Evolutionary conservation across 1,284 basidiomycete species (phyloP).

Genomic region (Trametes versicolor): DNA sequence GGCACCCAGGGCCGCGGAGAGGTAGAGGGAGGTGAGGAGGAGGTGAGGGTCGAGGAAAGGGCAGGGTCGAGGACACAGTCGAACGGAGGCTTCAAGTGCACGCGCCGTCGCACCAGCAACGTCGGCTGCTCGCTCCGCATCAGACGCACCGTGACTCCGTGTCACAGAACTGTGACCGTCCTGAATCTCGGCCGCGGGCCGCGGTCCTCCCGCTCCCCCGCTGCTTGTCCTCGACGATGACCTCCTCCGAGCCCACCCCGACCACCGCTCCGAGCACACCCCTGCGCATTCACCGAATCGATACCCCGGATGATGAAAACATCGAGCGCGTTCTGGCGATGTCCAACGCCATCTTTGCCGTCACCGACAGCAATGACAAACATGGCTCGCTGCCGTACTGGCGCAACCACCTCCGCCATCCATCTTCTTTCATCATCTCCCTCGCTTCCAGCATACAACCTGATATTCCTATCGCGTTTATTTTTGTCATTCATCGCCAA

Average conservation of each 20-base stretch:
- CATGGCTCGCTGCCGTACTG: conserved; percentile 39
- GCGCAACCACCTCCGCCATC: conserved; percentile 35
- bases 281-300: conserved; percentile 13
- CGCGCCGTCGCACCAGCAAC: conserved; percentile 22
- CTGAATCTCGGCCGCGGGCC: conserved; percentile 1
- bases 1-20: conserved; percentile 11
- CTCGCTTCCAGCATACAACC: conserved; percentile 23
- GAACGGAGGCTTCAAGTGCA: conserved; percentile 6
- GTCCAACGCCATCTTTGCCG: conserved; percentile 39
- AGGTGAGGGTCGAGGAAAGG: conserved; percentile 8
- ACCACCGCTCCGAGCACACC: neutral
- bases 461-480: conserved; percentile 34
- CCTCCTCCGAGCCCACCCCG: conserved; percentile 1
- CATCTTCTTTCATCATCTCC: conserved; percentile 37
- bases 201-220: neutral
- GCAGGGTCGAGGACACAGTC: conserved; percentile 4
- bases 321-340: conserved; percentile 31
- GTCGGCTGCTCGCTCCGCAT: conserved; percentile 15
- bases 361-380: conserved; percentile 35
- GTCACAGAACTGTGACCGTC: neutral
- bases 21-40: conserved; percentile 2
- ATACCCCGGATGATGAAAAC: conserved; percentile 12
- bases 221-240: conserved; percentile 13
- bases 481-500: conserved; percentile 37
- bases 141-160: conserved; percentile 11